Evolutionary conservation across 495 filamentous ascomycete species (phyloP), one percentile per base, ranked within the genome.

Genomic region (Neurospora intermedia): DNA sequence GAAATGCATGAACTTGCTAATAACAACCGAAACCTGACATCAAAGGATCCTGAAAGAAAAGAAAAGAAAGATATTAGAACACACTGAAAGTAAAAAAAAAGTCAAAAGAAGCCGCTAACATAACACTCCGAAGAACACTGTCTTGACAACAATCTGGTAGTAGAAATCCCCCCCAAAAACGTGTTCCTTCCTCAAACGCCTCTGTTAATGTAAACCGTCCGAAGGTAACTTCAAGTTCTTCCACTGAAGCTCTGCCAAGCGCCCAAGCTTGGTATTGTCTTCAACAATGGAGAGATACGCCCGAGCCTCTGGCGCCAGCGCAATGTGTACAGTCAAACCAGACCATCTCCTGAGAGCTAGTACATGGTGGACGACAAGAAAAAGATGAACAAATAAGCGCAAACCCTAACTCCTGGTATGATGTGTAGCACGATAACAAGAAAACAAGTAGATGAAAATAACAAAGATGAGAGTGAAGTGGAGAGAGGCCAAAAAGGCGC

Each of bases 321-420:
- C 54, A 66, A 66, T 66, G 54, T 66, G 54, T 66, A 66, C 16
- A 35, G 27, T 35, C 54, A 38, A 66, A 66, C 54, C 54, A 66
- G 54, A 18, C 23, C 54, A 18, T 66, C 15, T 38, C 4, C 54
- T 7, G 5, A 9, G 13, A 35, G 54, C 54, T 18, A 2, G 54
- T 13, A 1, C 54, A 66, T 9, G 54, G 54, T 66, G 16, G 27
- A 66, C 27, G 18, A 66, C 23, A 18, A 15, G 15, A 66, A 66
- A 15, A 66, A 38, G 6, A 38, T 38, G 35, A 38, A 66, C 1
- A 18, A 9, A 35, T 38, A 69, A 66, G 69, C 35, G 18, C 66
- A 70, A 71, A 43, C 70, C 23, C 75, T 48, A 72, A 72, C 73
- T 70, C 75, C 70, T 72, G 72, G 73, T 73, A 74, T 73, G 73